A percentile compares a stretch with the other conserved stretches of the same genome.
phyloP scores from a whole-genome alignment of 179 eudicot genomes.

The Dionaea muscipula region DNA sequence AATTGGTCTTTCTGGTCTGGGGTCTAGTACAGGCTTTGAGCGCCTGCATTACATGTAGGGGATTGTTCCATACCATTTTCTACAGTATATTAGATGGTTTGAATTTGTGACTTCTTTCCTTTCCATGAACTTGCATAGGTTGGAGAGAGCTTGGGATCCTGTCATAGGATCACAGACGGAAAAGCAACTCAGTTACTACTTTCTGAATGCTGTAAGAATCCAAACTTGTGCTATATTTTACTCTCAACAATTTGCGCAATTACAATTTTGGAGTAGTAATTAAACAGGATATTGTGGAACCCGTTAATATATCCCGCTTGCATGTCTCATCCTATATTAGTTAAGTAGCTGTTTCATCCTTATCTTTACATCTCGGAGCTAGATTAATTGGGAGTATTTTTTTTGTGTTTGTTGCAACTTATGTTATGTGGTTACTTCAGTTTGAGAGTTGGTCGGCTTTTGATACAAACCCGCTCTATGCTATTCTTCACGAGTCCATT shows the following conservation, averaged over 20 bases:
- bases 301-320: too few species aligned
- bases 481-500: constrained; percentile 76
- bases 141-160: constrained; percentile 96
- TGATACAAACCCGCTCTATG: constrained; percentile 78
- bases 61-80: background rate
- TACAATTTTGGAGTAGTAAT: too few species aligned
- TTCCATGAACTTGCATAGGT: constrained; percentile 26
- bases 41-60: constrained; percentile 79
- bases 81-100: background rate
- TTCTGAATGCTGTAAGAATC: constrained; percentile 64
- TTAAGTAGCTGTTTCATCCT: too few species aligned
- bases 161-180: constrained; percentile 55
- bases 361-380: too few species aligned
- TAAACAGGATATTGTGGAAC: too few species aligned
- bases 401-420: too few species aligned
- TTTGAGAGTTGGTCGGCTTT: constrained; percentile 63
- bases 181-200: constrained; percentile 68
- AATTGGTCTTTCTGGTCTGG: constrained; percentile 81
- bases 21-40: constrained; percentile 82
- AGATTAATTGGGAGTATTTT: too few species aligned
- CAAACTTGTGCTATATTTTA: background rate
- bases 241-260: background rate
- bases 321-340: too few species aligned
- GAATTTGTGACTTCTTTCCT: background rate
- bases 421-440: too few species aligned